Base-by-base conservation (phyloP, 768 basidiomycete genomes). In the Boletus pseudo-olivaceus region DNA sequence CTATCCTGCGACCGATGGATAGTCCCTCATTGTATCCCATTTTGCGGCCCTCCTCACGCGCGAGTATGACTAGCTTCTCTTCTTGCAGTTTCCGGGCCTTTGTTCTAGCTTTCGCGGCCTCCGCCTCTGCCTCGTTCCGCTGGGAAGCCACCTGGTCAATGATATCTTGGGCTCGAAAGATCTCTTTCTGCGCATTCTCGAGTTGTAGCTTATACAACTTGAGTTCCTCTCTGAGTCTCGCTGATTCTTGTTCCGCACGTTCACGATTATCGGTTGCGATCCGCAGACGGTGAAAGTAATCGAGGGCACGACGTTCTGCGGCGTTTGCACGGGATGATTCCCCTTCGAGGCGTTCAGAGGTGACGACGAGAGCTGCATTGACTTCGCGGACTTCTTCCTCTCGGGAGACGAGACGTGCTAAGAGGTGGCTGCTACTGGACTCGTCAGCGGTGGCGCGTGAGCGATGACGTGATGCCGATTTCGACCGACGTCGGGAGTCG, bases 291-390 rank as follows among this genome's bases (percentile, higher is more conserved):
- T 69, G 65, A 23, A 76, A 76, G 56, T 78, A 71, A 43, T 78
- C 78, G 41, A 77, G 66, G n/a, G 77, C 77, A 37, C 77, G 74
- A 38, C 68, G 69, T 56, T 79, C 78, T n/a, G 78, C 75, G 26
- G 73, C 68, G 29, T 70, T 71, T 23, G 76, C 78, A 50, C 78
- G 77, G 29, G 61, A 59, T 3, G 77, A 71, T 55, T 78, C 78
- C 12, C 60, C 54, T 49, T 78, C 75, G 40, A 79, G 66, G n/a
- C 70, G 69, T 39, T 70, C 68, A 7, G 61, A 51, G 39, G 62
- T 57, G 54, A 65, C 61, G 42, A 35, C 55, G 33, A 72, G 58
- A 2, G 53, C 53, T 15, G 68, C 59, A 34, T 72, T 68, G 29
- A 72, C 47, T 47, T 70, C 69, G 20, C 69, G 62, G 43, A 70